phyloP scores from a whole-genome alignment of 768 basidiomycete species.

The Podaxis pistillaris region DNA sequence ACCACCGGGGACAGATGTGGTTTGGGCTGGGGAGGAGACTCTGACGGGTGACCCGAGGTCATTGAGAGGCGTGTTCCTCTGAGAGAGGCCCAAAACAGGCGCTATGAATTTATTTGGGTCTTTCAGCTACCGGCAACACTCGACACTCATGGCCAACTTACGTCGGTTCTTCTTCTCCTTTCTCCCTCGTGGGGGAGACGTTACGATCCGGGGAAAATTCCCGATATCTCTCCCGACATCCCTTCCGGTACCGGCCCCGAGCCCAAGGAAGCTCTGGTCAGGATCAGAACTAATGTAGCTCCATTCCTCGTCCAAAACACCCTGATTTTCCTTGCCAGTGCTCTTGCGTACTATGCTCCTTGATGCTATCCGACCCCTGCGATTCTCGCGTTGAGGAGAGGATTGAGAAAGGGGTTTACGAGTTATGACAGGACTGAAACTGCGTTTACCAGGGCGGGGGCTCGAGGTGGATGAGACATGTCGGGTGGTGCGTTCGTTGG shows the following conservation, averaged over 20 bases:
- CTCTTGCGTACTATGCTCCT: slow-evolving; percentile 7
- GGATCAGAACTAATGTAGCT: slow-evolving; percentile 35
- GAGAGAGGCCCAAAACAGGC: slow-evolving; percentile 53
- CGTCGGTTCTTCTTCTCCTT: slow-evolving; percentile 55
- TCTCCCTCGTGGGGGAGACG: slow-evolving; percentile 29
- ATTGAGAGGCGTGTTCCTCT: slow-evolving; percentile 48
- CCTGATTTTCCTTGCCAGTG: slow-evolving; percentile 45
- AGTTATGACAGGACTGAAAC: background rate
- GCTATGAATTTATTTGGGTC: slow-evolving; percentile 33
- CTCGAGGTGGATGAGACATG: background rate
- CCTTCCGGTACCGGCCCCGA: slow-evolving; percentile 35
- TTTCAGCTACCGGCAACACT: too few relatives aligned
- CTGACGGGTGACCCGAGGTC: slow-evolving; percentile 39
- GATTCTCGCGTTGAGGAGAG: background rate
- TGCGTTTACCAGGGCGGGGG: background rate
- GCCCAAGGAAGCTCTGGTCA: slow-evolving; percentile 26
- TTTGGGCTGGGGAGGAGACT: slow-evolving; percentile 26
- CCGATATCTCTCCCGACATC: slow-evolving; percentile 52
- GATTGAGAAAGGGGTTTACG: slow-evolving; percentile 2
- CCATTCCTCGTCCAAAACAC: slow-evolving; percentile 35
- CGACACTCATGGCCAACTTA: slow-evolving; percentile 31
- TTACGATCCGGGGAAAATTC: slow-evolving; percentile 25
- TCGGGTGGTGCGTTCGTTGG: slow-evolving; percentile 27
- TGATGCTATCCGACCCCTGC: background rate
- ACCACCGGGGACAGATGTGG: slow-evolving; percentile 2